Evolutionary conservation across 164 flowering plant genomes (phyloP), one percentile per base, ranked within the genome.

Genomic region (Berberis thunbergii): DNA sequence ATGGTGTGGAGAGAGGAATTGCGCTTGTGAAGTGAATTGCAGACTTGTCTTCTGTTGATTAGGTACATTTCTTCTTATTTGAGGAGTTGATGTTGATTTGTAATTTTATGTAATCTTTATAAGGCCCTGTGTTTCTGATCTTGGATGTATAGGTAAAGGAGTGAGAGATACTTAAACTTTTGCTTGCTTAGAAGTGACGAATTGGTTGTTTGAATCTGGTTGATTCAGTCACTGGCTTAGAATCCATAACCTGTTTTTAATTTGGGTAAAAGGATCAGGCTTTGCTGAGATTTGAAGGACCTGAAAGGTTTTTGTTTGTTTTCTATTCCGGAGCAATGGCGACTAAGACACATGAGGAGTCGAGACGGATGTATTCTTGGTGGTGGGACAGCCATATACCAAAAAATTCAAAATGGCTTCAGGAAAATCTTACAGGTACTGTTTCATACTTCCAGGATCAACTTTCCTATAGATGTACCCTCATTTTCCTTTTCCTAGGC

Each of bases 381-480:
- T 89, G 98, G 98, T 89, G 98, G 98, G 87, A 84, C 65, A 93
- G 96, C 69, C 98, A 93, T 75, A 87, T 86, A 59, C 98, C 98
- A 44, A 90, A 93, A 76, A 90, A 93, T 71, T 93, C 98, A 6
- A 93, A 83, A 81, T 93, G 98, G 98, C 93, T 93, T 69, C 86
- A 90, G 69, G 97, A 90, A 67, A 93, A 93, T 87, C 79, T 76
- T 52, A 68, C 74, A 70, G 79, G 79, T 76, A 57, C 13, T 46
- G 46, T 42, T 53, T 60, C 40, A 41, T 49, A 45, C 12, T 52
- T 7, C 11, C 54, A 6, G 54, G 49, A 4, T 12, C 45, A 4
- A 7, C 49, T 45, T 7, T 11, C 40, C 26, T 58, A 26, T 26
- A 26, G 26, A 26, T 26, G 26, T 26, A 26, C 26, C 26, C 26